phyloP scores from a whole-genome alignment of 371 early-diverging fungal genomes.

The Dentiscutata heterogama region DNA sequence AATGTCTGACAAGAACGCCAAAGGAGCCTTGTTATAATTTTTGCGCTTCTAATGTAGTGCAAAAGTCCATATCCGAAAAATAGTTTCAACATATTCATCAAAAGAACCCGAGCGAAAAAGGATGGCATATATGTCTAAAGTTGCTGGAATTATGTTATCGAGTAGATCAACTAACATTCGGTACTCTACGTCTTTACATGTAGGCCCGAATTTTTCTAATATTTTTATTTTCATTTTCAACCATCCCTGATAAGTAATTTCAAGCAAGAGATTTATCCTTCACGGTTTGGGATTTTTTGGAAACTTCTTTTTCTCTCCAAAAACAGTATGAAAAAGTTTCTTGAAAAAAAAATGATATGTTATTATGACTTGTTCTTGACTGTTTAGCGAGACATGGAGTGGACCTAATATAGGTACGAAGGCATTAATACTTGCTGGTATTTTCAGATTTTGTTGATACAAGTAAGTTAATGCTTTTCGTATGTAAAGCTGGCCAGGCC shows the following conservation, averaged over 20 bases:
- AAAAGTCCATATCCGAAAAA: conserved; percentile 3
- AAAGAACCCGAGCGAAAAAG: background rate
- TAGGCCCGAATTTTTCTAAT: background rate
- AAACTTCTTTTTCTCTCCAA: background rate
- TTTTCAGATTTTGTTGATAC: background rate
- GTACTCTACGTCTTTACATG: background rate
- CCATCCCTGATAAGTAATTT: background rate
- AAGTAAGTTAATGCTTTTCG: conserved; percentile 6
- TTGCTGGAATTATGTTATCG: background rate
- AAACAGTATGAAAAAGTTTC: background rate
- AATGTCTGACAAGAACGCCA: conserved; percentile 21
- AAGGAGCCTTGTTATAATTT: conserved; percentile 17
- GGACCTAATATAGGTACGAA: background rate
- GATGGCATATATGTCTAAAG: conserved; percentile 7
- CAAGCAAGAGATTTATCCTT: conserved; percentile 13
- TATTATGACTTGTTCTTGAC: background rate
- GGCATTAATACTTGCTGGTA: background rate
- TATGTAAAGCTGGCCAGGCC: conserved; percentile 29
- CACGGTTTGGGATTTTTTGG: conserved; percentile 14
- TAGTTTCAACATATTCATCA: background rate
- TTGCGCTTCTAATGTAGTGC: background rate
- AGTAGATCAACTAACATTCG: background rate
- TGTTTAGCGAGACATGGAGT: conserved; percentile 16
- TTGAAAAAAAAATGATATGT: background rate
- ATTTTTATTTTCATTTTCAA: background rate